Evolutionary conservation across 2,329 filamentous ascomycete species (phyloP), one percentile per base, ranked within the genome.

Genomic region (Hypoxylon sp.): DNA sequence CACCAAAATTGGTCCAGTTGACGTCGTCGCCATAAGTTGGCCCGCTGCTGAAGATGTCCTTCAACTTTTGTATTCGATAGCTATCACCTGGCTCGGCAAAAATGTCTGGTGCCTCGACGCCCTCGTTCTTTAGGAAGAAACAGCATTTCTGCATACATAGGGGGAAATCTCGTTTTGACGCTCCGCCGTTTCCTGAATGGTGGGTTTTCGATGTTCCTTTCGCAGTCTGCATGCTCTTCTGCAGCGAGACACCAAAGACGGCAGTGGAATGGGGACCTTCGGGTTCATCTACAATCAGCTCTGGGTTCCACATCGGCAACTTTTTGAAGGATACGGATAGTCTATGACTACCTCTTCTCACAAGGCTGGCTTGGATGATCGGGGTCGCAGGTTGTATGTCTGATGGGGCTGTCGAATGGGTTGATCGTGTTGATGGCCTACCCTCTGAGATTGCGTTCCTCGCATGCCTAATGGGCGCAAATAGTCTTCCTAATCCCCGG

Each of bases 131-230:
- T 52, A 75, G 59, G 51, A 72, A 74, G 42, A 65, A 66, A 47
- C 65, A 68, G 59, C 73, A 76, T 34, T 70, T 69, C 35, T 75
- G 68, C 35, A 77, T 63, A 57, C 71, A 74, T 11, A 76, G 61
- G 4, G 75, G 75, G 49, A 76, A 76, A 7, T 72, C 71, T 17
- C 71, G 69, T 21, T 68, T 65, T 11, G 71, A 70, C 3, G 69
- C 68, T 1, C 62, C 65, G 15, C 66, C 65, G 34, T 65, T 67
- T 12, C 66, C 65, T 31, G 63, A 64, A 60, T 76, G 74, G 43
- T 71, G 69, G 0, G 72, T 73, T 50, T 70, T 69, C 5, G 72
- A 73, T 1, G 69, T 61, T 3, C 72, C 69, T 30, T 70, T 68
- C 16, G 73, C 73, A 6, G 75, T 60, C 23, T 67, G 61, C 62